These are phyloP conservation scores for Cetraspora pellucida DNA, from an alignment of 192 early-diverging fungal genomes.

Conservation along the genomic window DNA sequence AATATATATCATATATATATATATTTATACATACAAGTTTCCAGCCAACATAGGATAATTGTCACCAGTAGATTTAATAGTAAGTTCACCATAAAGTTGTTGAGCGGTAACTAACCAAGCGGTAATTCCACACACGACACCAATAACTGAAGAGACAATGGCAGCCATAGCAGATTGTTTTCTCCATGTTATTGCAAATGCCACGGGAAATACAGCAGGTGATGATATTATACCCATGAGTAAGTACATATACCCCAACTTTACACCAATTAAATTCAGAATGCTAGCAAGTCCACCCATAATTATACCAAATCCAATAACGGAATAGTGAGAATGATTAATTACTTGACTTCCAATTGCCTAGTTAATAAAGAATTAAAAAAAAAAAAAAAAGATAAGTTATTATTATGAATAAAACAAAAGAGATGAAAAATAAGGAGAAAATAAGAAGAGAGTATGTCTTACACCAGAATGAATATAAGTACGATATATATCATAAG, in stretches of 20 bases:
- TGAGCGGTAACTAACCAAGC: conserved; percentile 65
- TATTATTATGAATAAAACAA: not conserved
- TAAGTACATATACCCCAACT: conserved; percentile 67
- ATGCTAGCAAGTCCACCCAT: conserved; percentile 70
- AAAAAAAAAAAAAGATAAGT: not conserved
- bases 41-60: conserved; percentile 80
- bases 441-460: too few species aligned
- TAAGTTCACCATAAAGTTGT: conserved; percentile 57
- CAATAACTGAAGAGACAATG: conserved; percentile 53
- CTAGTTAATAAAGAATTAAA: conserved; percentile 8
- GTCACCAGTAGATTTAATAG: conserved; percentile 55
- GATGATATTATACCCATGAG: conserved; percentile 71
- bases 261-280: conserved; percentile 62
- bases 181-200: conserved; percentile 66
- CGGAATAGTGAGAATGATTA: conserved; percentile 51
- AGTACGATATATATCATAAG: conserved; percentile 72
- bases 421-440: not conserved
- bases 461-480: conserved; percentile 62
- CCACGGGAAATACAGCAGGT: conserved; percentile 65
- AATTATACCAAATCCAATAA: conserved; percentile 65
- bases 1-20: not conserved
- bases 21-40: conserved; percentile 54
- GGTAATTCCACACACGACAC: conserved; percentile 53
- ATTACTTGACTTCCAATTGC: conserved; percentile 66
- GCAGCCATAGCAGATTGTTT: conserved; percentile 65